A percentile compares a stretch with the other conserved stretches of the same genome.
phyloP scores from a whole-genome alignment of 164 flowering plant species.

The Aristolochia contorta region DNA sequence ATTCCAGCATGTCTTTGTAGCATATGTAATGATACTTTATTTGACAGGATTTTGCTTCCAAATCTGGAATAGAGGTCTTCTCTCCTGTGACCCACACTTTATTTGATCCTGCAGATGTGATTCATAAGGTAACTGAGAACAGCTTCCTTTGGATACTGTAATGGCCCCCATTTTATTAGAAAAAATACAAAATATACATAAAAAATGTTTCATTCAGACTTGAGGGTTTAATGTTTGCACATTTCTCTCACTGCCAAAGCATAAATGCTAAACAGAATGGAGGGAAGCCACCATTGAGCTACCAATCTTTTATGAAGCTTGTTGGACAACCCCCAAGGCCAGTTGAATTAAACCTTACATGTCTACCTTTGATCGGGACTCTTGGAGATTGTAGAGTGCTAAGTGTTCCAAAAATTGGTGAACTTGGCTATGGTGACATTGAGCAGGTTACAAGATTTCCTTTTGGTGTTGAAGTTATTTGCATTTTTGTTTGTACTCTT shows the following conservation, averaged over 20 bases:
- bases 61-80: slow-evolving; percentile 64
- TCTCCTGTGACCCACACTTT: slow-evolving; percentile 95
- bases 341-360: slow-evolving; percentile 28
- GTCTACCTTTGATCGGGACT: slow-evolving; percentile 67
- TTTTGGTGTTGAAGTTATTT: neutral
- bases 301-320: slow-evolving; percentile 77
- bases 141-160: too few species aligned
- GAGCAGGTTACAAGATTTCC: slow-evolving; percentile 33
- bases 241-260: too few species aligned
- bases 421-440: slow-evolving; percentile 66
- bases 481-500: neutral
- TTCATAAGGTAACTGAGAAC: slow-evolving; percentile 40
- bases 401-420: slow-evolving; percentile 53
- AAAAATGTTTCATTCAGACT: neutral
- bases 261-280: slow-evolving; percentile 45
- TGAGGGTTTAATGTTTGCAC: too few species aligned
- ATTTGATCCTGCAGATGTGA: slow-evolving; percentile 68
- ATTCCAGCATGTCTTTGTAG: too few species aligned
- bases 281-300: slow-evolving; percentile 77
- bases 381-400: slow-evolving; percentile 29
- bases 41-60: slow-evolving; percentile 53
- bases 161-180: too few species aligned
- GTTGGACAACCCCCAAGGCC: slow-evolving; percentile 69
- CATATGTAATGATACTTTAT: slow-evolving; percentile 2
- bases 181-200: neutral